Evolutionary conservation across 2,329 filamentous ascomycete species (phyloP), one percentile per base, ranked within the genome.

Genomic region (Calonectria henricotiae): DNA sequence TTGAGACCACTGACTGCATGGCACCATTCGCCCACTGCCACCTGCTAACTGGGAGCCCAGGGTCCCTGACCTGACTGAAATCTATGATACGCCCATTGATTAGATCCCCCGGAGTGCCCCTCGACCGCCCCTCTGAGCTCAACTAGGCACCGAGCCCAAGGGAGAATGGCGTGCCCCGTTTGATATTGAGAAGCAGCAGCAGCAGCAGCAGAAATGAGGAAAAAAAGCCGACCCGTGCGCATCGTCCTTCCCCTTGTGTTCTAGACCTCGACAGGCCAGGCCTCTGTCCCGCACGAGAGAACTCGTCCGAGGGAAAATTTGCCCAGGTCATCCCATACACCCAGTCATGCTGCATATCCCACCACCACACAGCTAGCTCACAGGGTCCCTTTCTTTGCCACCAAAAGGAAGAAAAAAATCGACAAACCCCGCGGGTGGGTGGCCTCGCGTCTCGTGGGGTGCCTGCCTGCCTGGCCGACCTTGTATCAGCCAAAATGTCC

Each of bases 1-100:
- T 62, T 65, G 62, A 69, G 67, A 20, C 62, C 67, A 65, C 62
- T 55, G 46, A 65, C 62, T 62, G 46, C 41, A 69, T 69, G 47
- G 67, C 67, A 69, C 67, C 62, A 69, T 54, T 58, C 32, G 30
- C 51, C 35, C 51, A 58, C 51, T 58, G 62, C 37, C 62, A 30
- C 39, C 51, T 32, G 51, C 51, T 58, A 58, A 58, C 35, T 39
- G 32, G 32, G 35, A 58, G 51, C 51, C 32, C 51, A 39, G 51
- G 46, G 62, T 27, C 23, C 46, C 47, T 64, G 27, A 35, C 37
- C 47, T 64, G 27, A 44, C 37, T 35, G 47, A 65, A 65, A 65
- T 54, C 37, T 55, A 51, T 65, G 47, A 43, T 65, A 55, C 62
- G 62, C 20, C 51, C 51, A 58, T 39, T 58, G 39, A 65, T 65